Evolutionary conservation across 164 flowering plant genomes (phyloP).

Genomic region (Annona squamosa): DNA sequence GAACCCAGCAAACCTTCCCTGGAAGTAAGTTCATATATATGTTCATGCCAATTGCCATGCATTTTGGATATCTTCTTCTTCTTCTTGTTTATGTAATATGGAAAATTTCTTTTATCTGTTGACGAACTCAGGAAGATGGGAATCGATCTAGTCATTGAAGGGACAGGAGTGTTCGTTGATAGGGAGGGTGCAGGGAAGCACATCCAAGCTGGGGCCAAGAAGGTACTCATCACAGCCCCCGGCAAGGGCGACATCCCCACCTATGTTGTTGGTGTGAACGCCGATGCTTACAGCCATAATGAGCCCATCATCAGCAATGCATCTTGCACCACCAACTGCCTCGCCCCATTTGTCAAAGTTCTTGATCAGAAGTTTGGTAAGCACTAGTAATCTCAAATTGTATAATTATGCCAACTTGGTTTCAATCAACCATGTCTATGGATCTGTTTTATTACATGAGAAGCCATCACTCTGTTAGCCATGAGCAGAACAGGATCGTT

Average conservation of each 20-base stretch:
- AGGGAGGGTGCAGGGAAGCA: constrained; percentile 96
- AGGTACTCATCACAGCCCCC: constrained; percentile 76
- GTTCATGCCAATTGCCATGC: neutral
- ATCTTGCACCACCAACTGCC: constrained; percentile 95
- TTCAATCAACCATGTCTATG: too few species aligned
- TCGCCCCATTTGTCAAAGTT: constrained; percentile 95
- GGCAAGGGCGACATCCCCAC: constrained; percentile 98
- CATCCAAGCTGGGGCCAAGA: constrained; percentile 94
- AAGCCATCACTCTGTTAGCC: too few species aligned
- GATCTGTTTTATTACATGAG: too few species aligned
- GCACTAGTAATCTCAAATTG: neutral
- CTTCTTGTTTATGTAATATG: neutral
- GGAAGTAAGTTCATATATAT: constrained; percentile 51
- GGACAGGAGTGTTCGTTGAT: constrained; percentile 97
- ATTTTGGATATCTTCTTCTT: too few species aligned
- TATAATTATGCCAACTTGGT: too few species aligned
- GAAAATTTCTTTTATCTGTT: neutral
- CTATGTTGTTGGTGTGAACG: constrained; percentile 96
- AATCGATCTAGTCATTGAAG: constrained; percentile 88
- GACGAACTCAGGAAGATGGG: constrained; percentile 55
- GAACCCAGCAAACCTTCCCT: constrained; percentile 79
- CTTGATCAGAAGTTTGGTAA: constrained; percentile 84
- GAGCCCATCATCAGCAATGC: constrained; percentile 92
- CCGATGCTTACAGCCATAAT: constrained; percentile 47
- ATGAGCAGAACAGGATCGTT: too few species aligned